These are phyloP conservation scores for Chytriomyces hyalinus DNA, from an alignment of 192 early-diverging fungal species.

Conservation along the genomic window DNA sequence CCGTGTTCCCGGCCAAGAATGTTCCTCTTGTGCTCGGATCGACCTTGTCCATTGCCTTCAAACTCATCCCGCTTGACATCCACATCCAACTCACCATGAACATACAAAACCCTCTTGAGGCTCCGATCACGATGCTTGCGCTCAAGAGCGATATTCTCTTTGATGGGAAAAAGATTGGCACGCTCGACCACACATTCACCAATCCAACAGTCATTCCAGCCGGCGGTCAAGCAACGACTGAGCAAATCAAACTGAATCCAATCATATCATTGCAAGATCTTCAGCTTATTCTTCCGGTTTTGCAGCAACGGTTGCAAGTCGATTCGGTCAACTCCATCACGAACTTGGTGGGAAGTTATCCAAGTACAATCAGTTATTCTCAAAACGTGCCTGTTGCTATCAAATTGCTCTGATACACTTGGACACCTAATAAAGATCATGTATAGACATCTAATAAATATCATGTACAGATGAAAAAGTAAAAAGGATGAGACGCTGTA, in stretches of 20 bases:
- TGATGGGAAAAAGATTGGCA: not conserved
- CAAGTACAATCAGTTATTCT: not conserved
- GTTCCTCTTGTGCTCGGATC: not conserved
- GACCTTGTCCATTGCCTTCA: slow-evolving; percentile 1
- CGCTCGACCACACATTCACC: not conserved
- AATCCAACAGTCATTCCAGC: not conserved
- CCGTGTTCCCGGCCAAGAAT: slow-evolving; percentile 6
- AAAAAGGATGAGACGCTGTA: no score
- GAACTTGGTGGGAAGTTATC: slow-evolving; percentile 4
- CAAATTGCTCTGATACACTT: not conserved
- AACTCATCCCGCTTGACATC: not conserved
- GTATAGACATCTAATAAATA: no score
- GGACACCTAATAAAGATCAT: no score
- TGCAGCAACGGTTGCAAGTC: not conserved
- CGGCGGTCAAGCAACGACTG: slow-evolving; percentile 2
- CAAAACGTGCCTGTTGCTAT: slow-evolving; percentile 10
- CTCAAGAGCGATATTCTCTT: slow-evolving; percentile 1
- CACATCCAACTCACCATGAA: not conserved
- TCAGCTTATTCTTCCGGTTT: not conserved
- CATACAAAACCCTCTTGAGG: slow-evolving; percentile 24
- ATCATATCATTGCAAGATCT: not conserved
- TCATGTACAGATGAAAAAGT: no score
- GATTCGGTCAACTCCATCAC: not conserved
- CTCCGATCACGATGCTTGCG: not conserved
- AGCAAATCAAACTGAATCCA: not conserved